phyloP scores from a whole-genome alignment of 2,329 filamentous ascomycete species.

The Didymellaceae sp. region DNA sequence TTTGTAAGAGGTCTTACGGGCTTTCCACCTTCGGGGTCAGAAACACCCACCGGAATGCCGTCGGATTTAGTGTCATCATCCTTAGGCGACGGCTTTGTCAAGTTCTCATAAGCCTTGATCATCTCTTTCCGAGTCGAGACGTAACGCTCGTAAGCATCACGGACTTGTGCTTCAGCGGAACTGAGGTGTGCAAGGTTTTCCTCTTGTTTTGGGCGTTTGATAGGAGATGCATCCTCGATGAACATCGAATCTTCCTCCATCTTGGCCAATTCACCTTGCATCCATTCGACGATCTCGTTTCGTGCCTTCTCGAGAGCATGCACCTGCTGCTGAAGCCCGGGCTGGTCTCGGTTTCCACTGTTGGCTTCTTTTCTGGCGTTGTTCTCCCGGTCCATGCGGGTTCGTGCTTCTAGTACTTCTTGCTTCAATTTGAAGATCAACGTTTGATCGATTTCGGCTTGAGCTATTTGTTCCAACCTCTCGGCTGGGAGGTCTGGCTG shows the following conservation, averaged over 20 bases:
- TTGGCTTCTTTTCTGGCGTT: constrained; percentile 26
- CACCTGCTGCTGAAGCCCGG: constrained; percentile 39
- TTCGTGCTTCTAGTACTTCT: constrained; percentile 46
- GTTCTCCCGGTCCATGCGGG: constrained; percentile 42
- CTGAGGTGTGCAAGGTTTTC: constrained; percentile 19
- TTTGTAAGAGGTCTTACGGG: constrained; percentile 25
- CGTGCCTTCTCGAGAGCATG: constrained; percentile 54
- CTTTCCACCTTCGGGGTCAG: neutral
- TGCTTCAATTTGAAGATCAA: constrained; percentile 48
- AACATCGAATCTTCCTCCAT: constrained; percentile 47
- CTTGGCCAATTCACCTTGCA: constrained; percentile 57
- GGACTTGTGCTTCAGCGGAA: constrained; percentile 35
- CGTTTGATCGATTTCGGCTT: constrained; percentile 29
- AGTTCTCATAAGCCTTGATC: constrained; percentile 28
- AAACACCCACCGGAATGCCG: neutral
- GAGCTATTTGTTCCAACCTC: constrained; percentile 34
- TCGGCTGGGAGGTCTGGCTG: constrained; percentile 47
- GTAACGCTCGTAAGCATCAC: constrained; percentile 42
- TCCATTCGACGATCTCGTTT: constrained; percentile 59
- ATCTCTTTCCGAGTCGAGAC: constrained; percentile 30
- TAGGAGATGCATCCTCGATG: constrained; percentile 42
- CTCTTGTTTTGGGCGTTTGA: constrained; percentile 29
- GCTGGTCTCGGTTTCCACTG: neutral
- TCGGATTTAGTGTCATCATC: neutral
- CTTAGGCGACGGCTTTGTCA: constrained; percentile 20